Evolutionary conservation across 345 rosid genomes (phyloP).

Genomic region (Jatropha curcas): DNA sequence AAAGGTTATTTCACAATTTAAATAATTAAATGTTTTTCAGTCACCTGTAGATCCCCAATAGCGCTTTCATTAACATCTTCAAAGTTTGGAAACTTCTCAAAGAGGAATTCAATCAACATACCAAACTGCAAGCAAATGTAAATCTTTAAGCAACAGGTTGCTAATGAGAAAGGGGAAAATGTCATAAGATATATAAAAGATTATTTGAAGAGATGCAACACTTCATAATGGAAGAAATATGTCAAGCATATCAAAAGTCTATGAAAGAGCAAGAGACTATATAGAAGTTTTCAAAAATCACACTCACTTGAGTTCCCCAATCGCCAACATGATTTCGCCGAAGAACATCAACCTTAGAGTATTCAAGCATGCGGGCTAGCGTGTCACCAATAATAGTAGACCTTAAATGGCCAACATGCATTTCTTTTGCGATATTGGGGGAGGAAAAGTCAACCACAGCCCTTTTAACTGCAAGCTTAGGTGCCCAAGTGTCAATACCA

Average conservation of each 20-base stretch:
- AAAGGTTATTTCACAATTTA: background rate
- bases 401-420: conserved; percentile 98
- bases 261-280: background rate
- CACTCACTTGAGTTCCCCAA: conserved; percentile 97
- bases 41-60: conserved; percentile 94
- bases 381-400: conserved; percentile 98
- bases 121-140: conserved; percentile 71
- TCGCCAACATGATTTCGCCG: conserved; percentile 99
- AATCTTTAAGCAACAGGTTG: conserved; percentile 5
- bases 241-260: background rate
- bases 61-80: conserved; percentile 71
- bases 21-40: background rate
- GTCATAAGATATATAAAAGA: background rate
- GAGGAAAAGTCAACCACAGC: conserved; percentile 98
- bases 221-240: background rate
- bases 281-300: background rate
- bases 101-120: conserved; percentile 91
- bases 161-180: background rate
- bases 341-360: conserved; percentile 81
- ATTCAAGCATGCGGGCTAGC: conserved; percentile 90
- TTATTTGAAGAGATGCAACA: background rate
- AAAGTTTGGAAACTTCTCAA: conserved; percentile 68
- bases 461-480: conserved; percentile 55
- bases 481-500: conserved; percentile 91
- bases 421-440: conserved; percentile 99